Evolutionary conservation across 73 alveolate genomes (phyloP).

Genomic region (Paramecium sexaurelia): DNA sequence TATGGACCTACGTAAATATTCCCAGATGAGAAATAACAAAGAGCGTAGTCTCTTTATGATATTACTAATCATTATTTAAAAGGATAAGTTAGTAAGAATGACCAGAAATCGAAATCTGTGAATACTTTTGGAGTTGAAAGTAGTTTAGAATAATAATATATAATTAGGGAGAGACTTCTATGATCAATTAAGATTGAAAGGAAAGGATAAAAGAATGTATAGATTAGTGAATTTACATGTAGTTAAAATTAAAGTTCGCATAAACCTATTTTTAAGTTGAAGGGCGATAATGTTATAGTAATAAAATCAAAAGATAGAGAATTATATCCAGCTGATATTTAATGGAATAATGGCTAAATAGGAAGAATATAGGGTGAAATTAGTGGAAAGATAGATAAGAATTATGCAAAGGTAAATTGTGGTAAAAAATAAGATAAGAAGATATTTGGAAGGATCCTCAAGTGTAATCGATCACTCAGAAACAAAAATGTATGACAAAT

Average conservation of each 20-base stretch:
- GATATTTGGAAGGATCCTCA: slow-evolving; percentile 36
- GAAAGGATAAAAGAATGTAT: neutral
- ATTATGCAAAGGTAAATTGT: slow-evolving; percentile 29
- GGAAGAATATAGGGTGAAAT: slow-evolving; percentile 29
- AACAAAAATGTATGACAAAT: neutral
- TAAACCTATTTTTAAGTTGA: slow-evolving; percentile 14
- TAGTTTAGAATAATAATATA: neutral
- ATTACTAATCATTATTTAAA: neutral
- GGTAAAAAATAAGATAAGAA: neutral
- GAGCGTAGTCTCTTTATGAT: neutral
- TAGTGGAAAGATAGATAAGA: neutral
- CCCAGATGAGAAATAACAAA: neutral
- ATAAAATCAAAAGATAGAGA: neutral
- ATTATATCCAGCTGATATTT: neutral
- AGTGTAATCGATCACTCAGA: neutral
- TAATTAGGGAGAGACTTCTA: neutral
- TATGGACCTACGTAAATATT: slow-evolving; percentile 21
- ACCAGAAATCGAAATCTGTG: slow-evolving; percentile 10
- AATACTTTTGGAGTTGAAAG: slow-evolving; percentile 48
- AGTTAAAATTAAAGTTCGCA: neutral
- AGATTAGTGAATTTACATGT: neutral
- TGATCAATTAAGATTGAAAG: slow-evolving; percentile 17
- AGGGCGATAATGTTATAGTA: neutral
- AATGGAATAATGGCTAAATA: neutral
- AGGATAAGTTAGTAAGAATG: neutral